phyloP scores from a whole-genome alignment of 2,329 filamentous ascomycete species.

The Aspergillus neotritici region DNA sequence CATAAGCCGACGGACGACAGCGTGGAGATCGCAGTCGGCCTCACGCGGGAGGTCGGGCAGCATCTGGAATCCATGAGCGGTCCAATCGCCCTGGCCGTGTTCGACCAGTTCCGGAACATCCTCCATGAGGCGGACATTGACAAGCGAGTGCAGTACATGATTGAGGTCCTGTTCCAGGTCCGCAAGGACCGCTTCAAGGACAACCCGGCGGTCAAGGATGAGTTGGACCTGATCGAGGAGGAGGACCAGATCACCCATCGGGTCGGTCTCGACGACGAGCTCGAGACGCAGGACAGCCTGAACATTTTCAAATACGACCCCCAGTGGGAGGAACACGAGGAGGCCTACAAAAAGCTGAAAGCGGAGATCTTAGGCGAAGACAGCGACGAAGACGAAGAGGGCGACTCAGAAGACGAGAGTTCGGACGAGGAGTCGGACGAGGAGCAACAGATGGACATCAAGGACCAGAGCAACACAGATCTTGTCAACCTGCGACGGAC shows the following conservation, averaged over 20 bases:
- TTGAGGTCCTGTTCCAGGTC: slow-evolving; percentile 94
- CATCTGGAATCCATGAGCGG: slow-evolving; percentile 94
- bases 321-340: slow-evolving; percentile 86
- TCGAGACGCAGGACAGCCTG: slow-evolving; percentile 77
- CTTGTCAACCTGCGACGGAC: slow-evolving; percentile 87
- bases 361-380: slow-evolving; percentile 90
- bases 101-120: slow-evolving; percentile 92
- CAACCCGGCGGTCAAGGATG: slow-evolving; percentile 82
- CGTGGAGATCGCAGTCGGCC: slow-evolving; percentile 91
- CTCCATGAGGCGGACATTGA: slow-evolving; percentile 96
- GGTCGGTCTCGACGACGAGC: slow-evolving; percentile 72
- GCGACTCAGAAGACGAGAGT: slow-evolving; percentile 53
- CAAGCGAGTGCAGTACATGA: slow-evolving; percentile 98
- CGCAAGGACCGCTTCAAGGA: slow-evolving; percentile 96
- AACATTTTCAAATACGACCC: slow-evolving; percentile 95
- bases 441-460: slow-evolving; percentile 84
- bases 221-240: slow-evolving; percentile 92
- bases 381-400: slow-evolving; percentile 71
- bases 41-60: slow-evolving; percentile 88
- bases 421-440: slow-evolving; percentile 69
- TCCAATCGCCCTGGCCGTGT: slow-evolving; percentile 80
- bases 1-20: slow-evolving; percentile 96
- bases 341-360: slow-evolving; percentile 81
- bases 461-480: slow-evolving; percentile 95
- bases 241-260: slow-evolving; percentile 96